Conservation (phyloP, 768 basidiomycete genomes). For the Nidularia pulvinata region DNA sequence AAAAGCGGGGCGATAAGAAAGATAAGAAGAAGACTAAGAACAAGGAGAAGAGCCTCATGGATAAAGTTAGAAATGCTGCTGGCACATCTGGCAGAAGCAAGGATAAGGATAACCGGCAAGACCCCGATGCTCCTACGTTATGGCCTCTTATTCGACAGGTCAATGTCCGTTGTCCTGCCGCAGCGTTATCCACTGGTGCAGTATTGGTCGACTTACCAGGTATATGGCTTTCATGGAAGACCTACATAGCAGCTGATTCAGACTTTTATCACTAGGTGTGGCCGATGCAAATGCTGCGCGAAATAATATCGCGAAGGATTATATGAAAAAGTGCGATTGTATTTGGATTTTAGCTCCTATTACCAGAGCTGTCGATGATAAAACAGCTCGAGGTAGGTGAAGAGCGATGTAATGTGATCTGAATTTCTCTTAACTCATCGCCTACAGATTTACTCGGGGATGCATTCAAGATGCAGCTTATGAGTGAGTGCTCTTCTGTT, state of each 20-base stretch:
- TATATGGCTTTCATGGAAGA: slow-evolving; percentile 6
- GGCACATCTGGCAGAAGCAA: slow-evolving; percentile 15
- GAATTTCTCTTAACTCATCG: not conserved
- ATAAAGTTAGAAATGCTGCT: slow-evolving; percentile 20
- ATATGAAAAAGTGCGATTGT: slow-evolving; percentile 66
- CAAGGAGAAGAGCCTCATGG: slow-evolving; percentile 32
- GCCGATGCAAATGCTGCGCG: slow-evolving; percentile 67
- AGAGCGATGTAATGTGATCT: not conserved
- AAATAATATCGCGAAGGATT: slow-evolving; percentile 61
- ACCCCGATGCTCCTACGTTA: slow-evolving; percentile 37
- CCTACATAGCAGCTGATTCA: not conserved
- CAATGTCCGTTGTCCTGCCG: slow-evolving; percentile 51
- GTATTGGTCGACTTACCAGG: slow-evolving; percentile 67
- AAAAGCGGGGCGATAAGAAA: slow-evolving; percentile 47
- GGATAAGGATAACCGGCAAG: slow-evolving; percentile 13
- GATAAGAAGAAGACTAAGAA: slow-evolving; percentile 32
- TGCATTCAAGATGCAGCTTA: slow-evolving; percentile 61
- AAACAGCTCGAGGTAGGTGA: slow-evolving; percentile 52
- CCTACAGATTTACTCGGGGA: slow-evolving; percentile 56
- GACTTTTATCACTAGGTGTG: slow-evolving; percentile 31
- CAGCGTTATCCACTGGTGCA: slow-evolving; percentile 57
- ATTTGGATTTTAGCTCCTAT: slow-evolving; percentile 73
- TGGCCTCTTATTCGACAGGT: slow-evolving; percentile 70
- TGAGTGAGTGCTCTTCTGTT: slow-evolving; percentile 38
- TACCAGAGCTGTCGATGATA: slow-evolving; percentile 63